Conservation (phyloP, 345 rosid species). For the Ceriops decandra region DNA sequence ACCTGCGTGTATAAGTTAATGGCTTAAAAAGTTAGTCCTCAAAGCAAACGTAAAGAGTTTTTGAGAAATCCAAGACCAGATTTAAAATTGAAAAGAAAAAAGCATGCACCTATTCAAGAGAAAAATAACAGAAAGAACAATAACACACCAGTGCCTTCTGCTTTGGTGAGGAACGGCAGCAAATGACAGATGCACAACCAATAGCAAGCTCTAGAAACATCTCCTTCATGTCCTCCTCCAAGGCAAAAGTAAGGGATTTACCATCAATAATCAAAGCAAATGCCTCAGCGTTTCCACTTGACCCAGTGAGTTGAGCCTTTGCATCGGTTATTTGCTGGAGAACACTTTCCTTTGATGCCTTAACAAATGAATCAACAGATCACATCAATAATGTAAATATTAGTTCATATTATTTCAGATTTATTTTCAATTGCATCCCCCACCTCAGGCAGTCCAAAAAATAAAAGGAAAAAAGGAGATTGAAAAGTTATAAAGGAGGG, state of each 20-base stretch:
- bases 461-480: too few relatives aligned
- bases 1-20: constrained; percentile 46
- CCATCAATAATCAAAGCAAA: constrained; percentile 93
- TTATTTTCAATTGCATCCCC: background rate
- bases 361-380: constrained; percentile 21
- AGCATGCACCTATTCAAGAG: background rate
- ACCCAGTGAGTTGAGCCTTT: constrained; percentile 43
- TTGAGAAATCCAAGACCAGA: background rate
- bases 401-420: background rate
- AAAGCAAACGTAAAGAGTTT: background rate
- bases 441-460: background rate
- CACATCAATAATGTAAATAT: constrained; percentile 6
- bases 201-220: constrained; percentile 71
- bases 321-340: constrained; percentile 56
- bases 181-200: constrained; percentile 87
- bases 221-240: constrained; percentile 67
- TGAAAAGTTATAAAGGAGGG: too few relatives aligned
- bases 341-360: constrained; percentile 74
- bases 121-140: constrained; percentile 3
- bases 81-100: background rate
- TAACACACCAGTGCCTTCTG: constrained; percentile 88
- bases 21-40: constrained; percentile 9
- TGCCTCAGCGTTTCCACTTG: constrained; percentile 53
- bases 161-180: constrained; percentile 96
- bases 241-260: constrained; percentile 84